Conservation (phyloP, 2,329 filamentous ascomycete species). For the Epichloe typhina region DNA sequence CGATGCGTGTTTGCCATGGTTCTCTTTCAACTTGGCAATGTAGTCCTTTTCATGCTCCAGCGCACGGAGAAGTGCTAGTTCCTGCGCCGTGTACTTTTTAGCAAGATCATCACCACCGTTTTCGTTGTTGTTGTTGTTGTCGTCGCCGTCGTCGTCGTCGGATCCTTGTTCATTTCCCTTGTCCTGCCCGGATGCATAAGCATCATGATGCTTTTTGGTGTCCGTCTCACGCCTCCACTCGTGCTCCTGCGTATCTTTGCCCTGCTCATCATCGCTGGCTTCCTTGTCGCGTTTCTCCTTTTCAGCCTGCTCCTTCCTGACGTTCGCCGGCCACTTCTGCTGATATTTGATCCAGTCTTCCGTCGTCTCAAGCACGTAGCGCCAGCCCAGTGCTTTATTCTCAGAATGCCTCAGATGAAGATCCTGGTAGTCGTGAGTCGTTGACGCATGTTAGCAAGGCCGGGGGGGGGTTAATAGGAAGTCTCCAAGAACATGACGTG, state of each 20-base stretch:
- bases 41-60: constrained; percentile 31
- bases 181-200: constrained; percentile 6
- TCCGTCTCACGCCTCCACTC: constrained; percentile 9
- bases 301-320: constrained; percentile 13
- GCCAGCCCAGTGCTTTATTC: constrained; percentile 32
- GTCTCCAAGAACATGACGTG: background rate
- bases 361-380: constrained; percentile 33
- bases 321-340: constrained; percentile 35
- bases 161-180: background rate
- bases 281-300: background rate
- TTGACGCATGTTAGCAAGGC: background rate
- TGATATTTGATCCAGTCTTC: constrained; percentile 35
- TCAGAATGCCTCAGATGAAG: constrained; percentile 30
- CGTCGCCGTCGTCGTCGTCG: too few relatives aligned
- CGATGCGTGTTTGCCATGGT: constrained; percentile 18
- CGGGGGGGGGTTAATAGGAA: too few relatives aligned
- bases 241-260: constrained; percentile 9
- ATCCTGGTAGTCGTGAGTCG: constrained; percentile 16
- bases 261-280: constrained; percentile 1
- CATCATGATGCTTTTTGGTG: constrained; percentile 12
- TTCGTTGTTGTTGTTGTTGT: background rate
- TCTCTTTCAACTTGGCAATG: constrained; percentile 24
- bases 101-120: constrained; percentile 6
- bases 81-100: constrained; percentile 23
- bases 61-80: constrained; percentile 27